phyloP scores from a whole-genome alignment of 2,329 filamentous ascomycete genomes.

The Neofusicoccum sp. region DNA sequence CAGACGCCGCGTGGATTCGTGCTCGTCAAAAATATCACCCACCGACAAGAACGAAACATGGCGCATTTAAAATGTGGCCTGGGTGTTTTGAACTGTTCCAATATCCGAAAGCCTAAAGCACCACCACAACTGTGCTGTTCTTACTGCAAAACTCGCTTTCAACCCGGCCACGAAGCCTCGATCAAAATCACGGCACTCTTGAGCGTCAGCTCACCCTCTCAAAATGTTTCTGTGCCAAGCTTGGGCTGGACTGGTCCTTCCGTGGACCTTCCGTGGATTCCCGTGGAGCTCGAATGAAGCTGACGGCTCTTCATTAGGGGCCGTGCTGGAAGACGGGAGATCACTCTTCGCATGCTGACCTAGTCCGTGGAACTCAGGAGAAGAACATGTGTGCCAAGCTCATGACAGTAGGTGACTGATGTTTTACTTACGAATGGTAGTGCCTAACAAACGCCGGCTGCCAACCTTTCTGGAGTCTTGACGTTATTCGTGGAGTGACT shows the following conservation, averaged over 20 bases:
- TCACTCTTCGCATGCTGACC: too few relatives aligned
- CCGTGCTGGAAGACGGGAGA: too few relatives aligned
- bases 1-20: too few relatives aligned
- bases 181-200: neutral
- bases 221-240: neutral
- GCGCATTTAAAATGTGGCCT: too few relatives aligned
- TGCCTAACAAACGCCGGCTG: neutral
- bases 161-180: neutral
- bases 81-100: too few relatives aligned
- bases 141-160: neutral
- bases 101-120: too few relatives aligned
- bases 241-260: neutral
- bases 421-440: neutral
- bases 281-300: neutral
- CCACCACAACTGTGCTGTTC: neutral
- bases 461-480: neutral
- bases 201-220: neutral
- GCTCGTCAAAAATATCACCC: too few relatives aligned
- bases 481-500: neutral
- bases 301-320: too few relatives aligned
- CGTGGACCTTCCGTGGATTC: neutral
- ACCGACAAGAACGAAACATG: too few relatives aligned
- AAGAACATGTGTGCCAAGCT: too few relatives aligned
- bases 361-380: too few relatives aligned
- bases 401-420: too few relatives aligned